Base-by-base conservation (phyloP, 1,284 basidiomycete species). In the Naganishia cerealis region DNA sequence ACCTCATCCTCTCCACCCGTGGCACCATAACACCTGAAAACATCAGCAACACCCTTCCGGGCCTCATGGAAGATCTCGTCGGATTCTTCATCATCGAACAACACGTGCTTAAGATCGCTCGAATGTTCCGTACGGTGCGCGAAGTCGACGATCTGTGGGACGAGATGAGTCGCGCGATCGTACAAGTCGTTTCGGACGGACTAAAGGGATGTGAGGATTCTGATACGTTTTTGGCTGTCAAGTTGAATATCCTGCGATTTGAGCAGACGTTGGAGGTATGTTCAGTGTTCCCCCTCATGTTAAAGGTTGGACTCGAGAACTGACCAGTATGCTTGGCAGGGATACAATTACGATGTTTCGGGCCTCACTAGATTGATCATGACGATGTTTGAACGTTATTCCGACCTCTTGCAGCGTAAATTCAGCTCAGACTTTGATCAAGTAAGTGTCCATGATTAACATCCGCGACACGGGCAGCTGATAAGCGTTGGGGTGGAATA, bases 71-170 rank as follows among this genome's bases (percentile, higher is more conserved):
- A 79, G 92, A 98, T 80, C 92, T 98, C 70, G 90, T 94, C n/a
- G 96, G 96, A 0, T 99, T 97, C 81, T 99, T 99, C 82, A 92
- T 99, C 69, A 90, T 99, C 71, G 96, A 99, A 80, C 88, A 87
- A 6, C 90, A 97, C 76, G 94, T 99, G 0, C 85, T 98, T 6
- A 87, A 89, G 72, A 93, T 92, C 0, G 92, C 93, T 7, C 81
- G 81, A 3, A 78, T 80, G 24, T 99, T 99, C 81, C 87, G 96
- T 15, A 91, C 90, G 16, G 87, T 90, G 74, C 85, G 87, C 42
- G 94, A 99, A 72, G 90, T 99, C 0, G 94, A 99, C 73, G 93
- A 96, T 72, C 85, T 99, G 7, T 99, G 96, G 95, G 92, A 97
- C 71, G 88, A 87, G 29, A 87, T 99, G 73, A 88, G 94, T 69